These are phyloP conservation scores for Trichoderma koningii DNA, from an alignment of 2,329 filamentous ascomycete species.

Conservation along the genomic window DNA sequence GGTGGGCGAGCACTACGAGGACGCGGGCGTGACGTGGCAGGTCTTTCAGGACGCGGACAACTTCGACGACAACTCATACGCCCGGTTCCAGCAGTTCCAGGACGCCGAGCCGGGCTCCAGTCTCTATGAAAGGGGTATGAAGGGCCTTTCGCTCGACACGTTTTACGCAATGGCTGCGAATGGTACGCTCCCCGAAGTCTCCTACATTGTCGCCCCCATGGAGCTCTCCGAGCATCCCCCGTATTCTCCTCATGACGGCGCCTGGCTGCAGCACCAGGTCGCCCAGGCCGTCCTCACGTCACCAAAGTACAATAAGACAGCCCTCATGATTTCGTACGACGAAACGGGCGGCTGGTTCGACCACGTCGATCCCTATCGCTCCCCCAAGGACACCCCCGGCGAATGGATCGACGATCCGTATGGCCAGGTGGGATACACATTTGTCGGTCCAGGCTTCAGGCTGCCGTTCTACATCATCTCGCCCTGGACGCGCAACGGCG, in stretches of 20 bases:
- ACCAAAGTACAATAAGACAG: constrained; percentile 51
- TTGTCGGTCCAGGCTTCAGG: constrained; percentile 45
- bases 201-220: constrained; percentile 53
- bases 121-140: constrained; percentile 50
- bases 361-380: constrained; percentile 54
- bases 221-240: constrained; percentile 58
- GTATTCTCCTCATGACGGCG: constrained; percentile 55
- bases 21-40: constrained; percentile 52
- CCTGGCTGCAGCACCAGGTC: constrained; percentile 56
- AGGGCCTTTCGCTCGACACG: constrained; percentile 49
- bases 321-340: constrained; percentile 48
- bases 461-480: constrained; percentile 59
- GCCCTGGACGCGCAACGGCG: constrained; percentile 55
- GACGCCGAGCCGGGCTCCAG: constrained; percentile 44
- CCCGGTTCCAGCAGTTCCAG: constrained; percentile 57
- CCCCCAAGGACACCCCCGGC: constrained; percentile 50
- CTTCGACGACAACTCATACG: constrained; percentile 57
- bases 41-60: constrained; percentile 54
- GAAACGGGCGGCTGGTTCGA: constrained; percentile 59
- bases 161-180: constrained; percentile 54
- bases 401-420: constrained; percentile 54
- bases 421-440: constrained; percentile 42
- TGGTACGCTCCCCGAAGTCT: constrained; percentile 54
- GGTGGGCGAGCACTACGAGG: constrained; percentile 51
- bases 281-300: constrained; percentile 53